A percentile compares a stretch with the other conserved stretches of the same genome.
Conservation (phyloP, 176 grass and related monocot species). For the Sorghum bicolor region Sorghum_bicolor_NCBIv3 NC_012874.2:3038001-3038500, state of each 20-base stretch:
- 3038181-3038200: not conserved
- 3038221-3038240: not conserved
- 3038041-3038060: not conserved
- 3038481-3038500: conserved; percentile 7
- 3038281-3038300: not conserved
- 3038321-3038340: not conserved
- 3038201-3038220: not conserved
- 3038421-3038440: too few relatives aligned
- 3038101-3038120: too few relatives aligned
- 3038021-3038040: not conserved
- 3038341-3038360: not conserved
- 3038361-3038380: not conserved
- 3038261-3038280: not conserved
- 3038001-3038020: not conserved
- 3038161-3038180: not conserved
- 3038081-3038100: not conserved
- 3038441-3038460: not conserved
- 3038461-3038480: not conserved
- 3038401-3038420: too few relatives aligned
- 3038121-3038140: not conserved
- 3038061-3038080: not conserved
- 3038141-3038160: not conserved
- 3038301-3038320: not conserved
- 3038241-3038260: not conserved
- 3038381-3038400: too few relatives aligned